Conservation (phyloP, 106 monocot species). For the Dendrobium catenatum region DNA sequence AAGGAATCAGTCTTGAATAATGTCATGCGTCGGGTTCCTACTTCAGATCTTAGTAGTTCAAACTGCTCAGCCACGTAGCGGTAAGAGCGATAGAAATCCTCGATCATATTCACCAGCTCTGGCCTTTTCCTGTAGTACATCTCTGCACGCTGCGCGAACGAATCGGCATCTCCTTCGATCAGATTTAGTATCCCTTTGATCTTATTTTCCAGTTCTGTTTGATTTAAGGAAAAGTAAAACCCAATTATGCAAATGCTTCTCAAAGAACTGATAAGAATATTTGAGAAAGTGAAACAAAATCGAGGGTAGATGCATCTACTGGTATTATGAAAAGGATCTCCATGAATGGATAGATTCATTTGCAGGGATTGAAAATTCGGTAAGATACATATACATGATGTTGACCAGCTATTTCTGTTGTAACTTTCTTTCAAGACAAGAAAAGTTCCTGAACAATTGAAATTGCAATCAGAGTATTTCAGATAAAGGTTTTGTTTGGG, state of each 20-base stretch:
- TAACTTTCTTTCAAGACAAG: too few species aligned
- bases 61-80: constrained; percentile 68
- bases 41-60: constrained; percentile 45
- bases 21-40: constrained; percentile 7
- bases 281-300: background rate
- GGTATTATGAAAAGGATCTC: background rate
- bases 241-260: background rate
- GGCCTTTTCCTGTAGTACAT: constrained; percentile 96
- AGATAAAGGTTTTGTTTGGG: too few species aligned
- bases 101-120: constrained; percentile 67
- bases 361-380: background rate
- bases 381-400: too few species aligned
- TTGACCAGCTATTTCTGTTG: too few species aligned
- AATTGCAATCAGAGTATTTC: too few species aligned
- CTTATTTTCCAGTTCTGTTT: constrained; percentile 72
- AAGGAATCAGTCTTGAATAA: constrained; percentile 12
- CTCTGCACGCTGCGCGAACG: constrained; percentile 82
- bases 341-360: background rate
- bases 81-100: constrained; percentile 76
- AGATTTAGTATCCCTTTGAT: constrained; percentile 73
- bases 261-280: background rate
- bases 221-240: background rate
- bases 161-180: constrained; percentile 84
- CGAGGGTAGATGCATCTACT: background rate
- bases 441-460: too few species aligned